Base-by-base conservation (phyloP, 495 filamentous ascomycete genomes). In the Trichocladium uniseriatum region DNA sequence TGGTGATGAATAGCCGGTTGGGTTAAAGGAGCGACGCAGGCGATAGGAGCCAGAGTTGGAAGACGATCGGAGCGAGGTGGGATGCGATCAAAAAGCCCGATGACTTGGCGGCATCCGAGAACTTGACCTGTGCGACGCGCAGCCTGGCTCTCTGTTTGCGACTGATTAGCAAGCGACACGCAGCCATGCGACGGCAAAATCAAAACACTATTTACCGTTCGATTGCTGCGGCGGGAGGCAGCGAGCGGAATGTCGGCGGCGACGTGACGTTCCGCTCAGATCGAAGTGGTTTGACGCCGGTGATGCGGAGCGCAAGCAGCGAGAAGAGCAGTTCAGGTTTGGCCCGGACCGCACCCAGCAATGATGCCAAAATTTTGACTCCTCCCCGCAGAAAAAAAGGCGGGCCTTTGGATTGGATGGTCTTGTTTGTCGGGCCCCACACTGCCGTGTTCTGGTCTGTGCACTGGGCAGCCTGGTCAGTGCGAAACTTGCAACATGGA, bases 361-460 rank as follows among this genome's bases (percentile, higher is more conserved):
- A 55, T 55, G 57, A 60, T 53, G 61, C 57, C 52, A 58, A 62
- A 58, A 50, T 64, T 64, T 64, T 58, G 44, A 55, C 42, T 43
- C 11, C 49, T 49, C 61, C 61, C 59, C 59, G 59, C 59, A 56
- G 56, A 56, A 58, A 64, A 62, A 57, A 54, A 40, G 20, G 31
- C 5, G 24, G 3, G 38, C n/a, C 11, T 16, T 38, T 14, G 21
- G 51, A 62, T 64, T 62, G 61, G 61, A 6, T 16, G 40, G 28
- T 46, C n/a, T 13, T 21, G 38, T 7, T 4, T 51, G 44, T 44
- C 34, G 45, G 48, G 55, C 22, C 13, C 4, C 43, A 13, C 29
- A 45, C 29, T 18, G 19, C 13, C 15, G n/a, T 5, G 5, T 1
- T 10, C 18, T 38, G 32, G 28, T 27, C 31, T 45, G 46, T 21